A percentile compares a stretch with the other conserved stretches of the same genome.
phyloP scores from a whole-genome alignment of 2,329 filamentous ascomycete species.

The Cladosporium sp. region DNA sequence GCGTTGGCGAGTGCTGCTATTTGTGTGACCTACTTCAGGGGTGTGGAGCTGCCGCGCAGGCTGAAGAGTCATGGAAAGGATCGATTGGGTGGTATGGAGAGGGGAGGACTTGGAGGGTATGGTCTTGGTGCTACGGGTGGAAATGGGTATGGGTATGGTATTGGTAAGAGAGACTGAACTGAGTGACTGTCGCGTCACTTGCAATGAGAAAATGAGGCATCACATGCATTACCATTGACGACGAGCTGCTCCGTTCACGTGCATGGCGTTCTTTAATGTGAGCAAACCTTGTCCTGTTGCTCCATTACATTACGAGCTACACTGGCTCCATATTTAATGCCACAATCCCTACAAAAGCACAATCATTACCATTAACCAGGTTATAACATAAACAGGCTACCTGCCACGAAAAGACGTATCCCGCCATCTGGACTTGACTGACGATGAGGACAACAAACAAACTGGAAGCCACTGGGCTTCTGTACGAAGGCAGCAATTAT shows the following conservation, averaged over 20 bases:
- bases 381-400: no score
- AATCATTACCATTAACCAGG: no score
- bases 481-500: not conserved
- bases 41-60: conserved; percentile 52
- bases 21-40: conserved; percentile 57
- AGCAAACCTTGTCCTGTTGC: no score
- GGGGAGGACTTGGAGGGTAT: conserved; percentile 45
- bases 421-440: no score
- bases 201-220: not conserved
- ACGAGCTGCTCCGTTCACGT: no score
- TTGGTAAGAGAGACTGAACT: conserved; percentile 45
- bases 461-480: not conserved
- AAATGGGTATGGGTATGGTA: conserved; percentile 42
- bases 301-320: no score
- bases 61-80: conserved; percentile 60
- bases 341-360: no score
- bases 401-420: no score
- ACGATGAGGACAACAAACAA: no score
- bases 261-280: no score
- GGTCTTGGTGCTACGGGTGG: conserved; percentile 35
- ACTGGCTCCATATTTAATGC: no score
- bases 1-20: conserved; percentile 50
- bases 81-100: conserved; percentile 43
- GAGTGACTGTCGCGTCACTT: not conserved
- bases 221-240: no score